These are phyloP conservation scores for Cytidiella melzeri DNA, from an alignment of 768 basidiomycete species.

Conservation along the genomic window DNA sequence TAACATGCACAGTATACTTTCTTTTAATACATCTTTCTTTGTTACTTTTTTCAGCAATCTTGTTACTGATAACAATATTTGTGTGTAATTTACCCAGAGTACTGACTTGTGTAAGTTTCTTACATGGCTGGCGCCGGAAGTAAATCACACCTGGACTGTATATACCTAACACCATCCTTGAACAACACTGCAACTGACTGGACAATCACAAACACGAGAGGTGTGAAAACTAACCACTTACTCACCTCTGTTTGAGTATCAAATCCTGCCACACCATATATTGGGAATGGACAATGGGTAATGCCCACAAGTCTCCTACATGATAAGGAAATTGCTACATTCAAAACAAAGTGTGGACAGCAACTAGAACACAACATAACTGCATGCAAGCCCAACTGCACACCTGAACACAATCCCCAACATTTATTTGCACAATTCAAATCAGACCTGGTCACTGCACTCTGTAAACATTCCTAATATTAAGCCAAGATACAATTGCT, in stretches of 20 bases:
- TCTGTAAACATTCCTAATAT: not conserved
- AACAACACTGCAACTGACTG: not conserved
- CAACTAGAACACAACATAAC: not conserved
- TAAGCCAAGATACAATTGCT: not conserved
- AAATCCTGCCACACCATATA: not conserved
- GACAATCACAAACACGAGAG: not conserved
- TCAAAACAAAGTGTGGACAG: not conserved
- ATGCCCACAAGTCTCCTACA: not conserved
- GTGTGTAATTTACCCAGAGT: no score
- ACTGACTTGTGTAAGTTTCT: no score
- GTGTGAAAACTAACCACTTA: not conserved
- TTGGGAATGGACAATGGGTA: not conserved
- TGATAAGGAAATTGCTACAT: not conserved
- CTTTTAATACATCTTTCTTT: no score
- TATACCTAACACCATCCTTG: not conserved
- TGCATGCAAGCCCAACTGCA: not conserved
- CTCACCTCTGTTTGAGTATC: not conserved
- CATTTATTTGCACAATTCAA: conserved; percentile 1
- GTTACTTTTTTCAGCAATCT: no score
- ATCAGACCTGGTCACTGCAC: no score
- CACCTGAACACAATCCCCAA: conserved; percentile 9
- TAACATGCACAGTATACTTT: no score
- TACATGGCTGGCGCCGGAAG: not conserved
- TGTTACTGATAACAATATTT: no score
- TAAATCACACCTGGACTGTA: conserved; percentile 1